Evolutionary conservation across 176 grass and related monocot species (phyloP), one percentile per base, ranked within the genome.

Genomic region (Rhynchospora tenuis): DNA sequence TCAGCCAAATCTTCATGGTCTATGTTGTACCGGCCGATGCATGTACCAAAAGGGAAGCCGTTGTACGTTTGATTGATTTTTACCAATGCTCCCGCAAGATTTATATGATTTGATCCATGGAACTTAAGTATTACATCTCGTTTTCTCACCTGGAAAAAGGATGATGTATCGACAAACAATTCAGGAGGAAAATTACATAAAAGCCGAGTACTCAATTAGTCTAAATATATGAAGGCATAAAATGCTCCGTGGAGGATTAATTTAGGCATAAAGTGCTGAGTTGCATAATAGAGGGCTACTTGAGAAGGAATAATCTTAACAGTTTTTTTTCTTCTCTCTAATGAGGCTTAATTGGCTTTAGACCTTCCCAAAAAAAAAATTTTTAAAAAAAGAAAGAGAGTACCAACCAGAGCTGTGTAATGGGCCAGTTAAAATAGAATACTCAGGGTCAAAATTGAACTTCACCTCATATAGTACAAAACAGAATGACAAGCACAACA

Each of bases 1-100:
- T 93, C 89, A 77, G 89, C 86, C 89, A 94, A 75, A 65, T 95
- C 93, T 85, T 98, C 96, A 52, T 95, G 94, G 64, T 98, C 96
- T 63, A 98, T 93, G 82, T 95, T 98, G 62, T 80, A 90, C 61
- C 93, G 88, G 16, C 84, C 78, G 56, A 98, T 95, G 87, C 96
- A 98, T 83, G 91, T 91, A 52, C 96, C 96, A 89, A 98, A 88
- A 73, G 96, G 88, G 86, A 98, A 98, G 80, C 89, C 89, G 57
- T 95, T 98, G 60, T 93, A 59, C 0, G 56, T 91, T 82, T 98
- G 96, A 54, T 87, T 85, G 86, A 98, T 90, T 81, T 83, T 91
- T 42, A 98, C 64, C 78, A 86, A 80, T 85, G 89, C 89, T 83
- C 93, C 93, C 56, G 82, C 55, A 60, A 93, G 45, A 78, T 84